Evolutionary conservation across 2,329 filamentous ascomycete species (phyloP).

Genomic region (Epichloe coenophiala): DNA sequence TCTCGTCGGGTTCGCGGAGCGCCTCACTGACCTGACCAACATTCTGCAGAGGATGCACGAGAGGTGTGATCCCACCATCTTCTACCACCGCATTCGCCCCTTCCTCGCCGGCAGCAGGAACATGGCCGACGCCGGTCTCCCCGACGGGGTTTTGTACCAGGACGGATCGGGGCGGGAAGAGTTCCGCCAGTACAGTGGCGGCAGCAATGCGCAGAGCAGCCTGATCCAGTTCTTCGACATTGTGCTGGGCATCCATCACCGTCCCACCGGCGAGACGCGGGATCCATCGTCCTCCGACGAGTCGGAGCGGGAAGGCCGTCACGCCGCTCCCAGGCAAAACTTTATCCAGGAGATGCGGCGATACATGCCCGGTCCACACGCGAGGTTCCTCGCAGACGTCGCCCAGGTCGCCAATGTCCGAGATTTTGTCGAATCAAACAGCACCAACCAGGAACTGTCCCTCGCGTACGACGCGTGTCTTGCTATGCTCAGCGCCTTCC

Average conservation of each 20-base stretch:
- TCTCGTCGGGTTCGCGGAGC: constrained; percentile 73
- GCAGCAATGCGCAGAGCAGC: constrained; percentile 94
- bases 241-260: constrained; percentile 76
- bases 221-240: constrained; percentile 97
- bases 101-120: constrained; percentile 96
- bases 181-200: constrained; percentile 79
- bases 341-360: constrained; percentile 95
- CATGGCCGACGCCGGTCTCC: constrained; percentile 87
- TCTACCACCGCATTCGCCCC: constrained; percentile 92
- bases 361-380: constrained; percentile 93
- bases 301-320: constrained; percentile 32
- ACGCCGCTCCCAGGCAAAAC: constrained; percentile 41
- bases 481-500: constrained; percentile 52
- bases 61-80: constrained; percentile 83
- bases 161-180: constrained; percentile 53
- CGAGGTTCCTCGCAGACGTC: constrained; percentile 76
- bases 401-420: constrained; percentile 74
- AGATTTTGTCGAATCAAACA: constrained; percentile 56
- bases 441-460: constrained; percentile 50
- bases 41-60: constrained; percentile 87
- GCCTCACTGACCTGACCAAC: constrained; percentile 68
- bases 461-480: constrained; percentile 87
- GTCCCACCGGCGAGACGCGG: constrained; percentile 66
- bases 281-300: constrained; percentile 20
- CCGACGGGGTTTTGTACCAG: constrained; percentile 78